These are phyloP conservation scores for Moesziomyces antarcticus DNA, from an alignment of 1,284 basidiomycete genomes.

Conservation along the genomic window DNA sequence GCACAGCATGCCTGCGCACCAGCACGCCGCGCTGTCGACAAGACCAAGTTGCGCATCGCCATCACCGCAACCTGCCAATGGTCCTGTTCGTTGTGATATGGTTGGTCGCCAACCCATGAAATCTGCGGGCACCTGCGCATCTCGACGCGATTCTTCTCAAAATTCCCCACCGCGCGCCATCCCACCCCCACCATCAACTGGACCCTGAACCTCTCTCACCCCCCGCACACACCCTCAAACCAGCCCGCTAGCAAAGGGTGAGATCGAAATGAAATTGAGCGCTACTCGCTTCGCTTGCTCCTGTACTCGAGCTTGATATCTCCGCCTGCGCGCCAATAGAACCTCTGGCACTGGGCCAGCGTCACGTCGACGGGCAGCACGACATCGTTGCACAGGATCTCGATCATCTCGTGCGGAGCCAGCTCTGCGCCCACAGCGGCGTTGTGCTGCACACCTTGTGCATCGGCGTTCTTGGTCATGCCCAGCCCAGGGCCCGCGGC, in stretches of 20 bases:
- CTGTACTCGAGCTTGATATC: constrained; percentile 56
- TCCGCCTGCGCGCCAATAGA: constrained; percentile 34
- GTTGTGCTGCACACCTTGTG: constrained; percentile 7
- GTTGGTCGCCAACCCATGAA: too few relatives aligned
- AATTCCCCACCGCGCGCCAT: too few relatives aligned
- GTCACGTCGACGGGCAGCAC: constrained; percentile 86
- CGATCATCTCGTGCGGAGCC: constrained; percentile 80
- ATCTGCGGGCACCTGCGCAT: too few relatives aligned
- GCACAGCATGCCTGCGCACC: too few relatives aligned
- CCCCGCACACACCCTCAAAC: too few relatives aligned
- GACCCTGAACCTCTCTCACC: too few relatives aligned
- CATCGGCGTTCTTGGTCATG: constrained; percentile 29
- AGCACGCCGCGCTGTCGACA: too few relatives aligned
- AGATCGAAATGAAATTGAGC: neutral
- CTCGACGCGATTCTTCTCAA: too few relatives aligned
- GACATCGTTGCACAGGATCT: constrained; percentile 86
- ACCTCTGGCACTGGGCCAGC: constrained; percentile 72
- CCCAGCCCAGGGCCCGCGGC: constrained; percentile 13
- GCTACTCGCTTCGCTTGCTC: constrained; percentile 14
- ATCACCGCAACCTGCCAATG: too few relatives aligned
- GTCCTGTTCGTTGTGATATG: too few relatives aligned
- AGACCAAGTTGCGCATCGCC: too few relatives aligned
- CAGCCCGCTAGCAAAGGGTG: neutral
- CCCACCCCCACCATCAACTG: too few relatives aligned
- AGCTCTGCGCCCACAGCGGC: neutral